phyloP scores from a whole-genome alignment of 352 stramenopile species.

The Aphanomyces stellatus region DNA sequence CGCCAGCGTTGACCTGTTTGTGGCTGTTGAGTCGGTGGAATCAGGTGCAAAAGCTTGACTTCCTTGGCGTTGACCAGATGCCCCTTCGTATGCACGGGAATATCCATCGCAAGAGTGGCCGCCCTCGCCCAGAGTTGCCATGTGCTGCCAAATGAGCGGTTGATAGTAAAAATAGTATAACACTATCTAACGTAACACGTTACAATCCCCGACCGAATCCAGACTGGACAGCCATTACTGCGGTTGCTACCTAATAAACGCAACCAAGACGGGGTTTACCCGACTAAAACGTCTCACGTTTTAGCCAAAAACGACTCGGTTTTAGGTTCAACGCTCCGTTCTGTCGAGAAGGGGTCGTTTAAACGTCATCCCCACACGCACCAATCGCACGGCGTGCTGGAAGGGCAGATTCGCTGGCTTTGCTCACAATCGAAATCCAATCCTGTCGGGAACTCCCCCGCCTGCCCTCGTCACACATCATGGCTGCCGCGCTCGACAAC shows the following conservation, averaged over 20 bases:
- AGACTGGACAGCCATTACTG: neutral
- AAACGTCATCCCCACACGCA: neutral
- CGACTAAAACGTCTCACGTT: neutral
- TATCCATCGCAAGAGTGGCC: no score
- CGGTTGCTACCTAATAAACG: neutral
- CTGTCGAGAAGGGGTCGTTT: neutral
- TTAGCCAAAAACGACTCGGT: no score
- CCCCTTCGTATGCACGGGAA: no score
- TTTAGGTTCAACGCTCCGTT: no score
- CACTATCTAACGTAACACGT: neutral
- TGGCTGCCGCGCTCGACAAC: neutral
- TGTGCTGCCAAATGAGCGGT: no score
- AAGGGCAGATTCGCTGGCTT: neutral
- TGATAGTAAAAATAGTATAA: neutral
- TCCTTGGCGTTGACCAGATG: no score
- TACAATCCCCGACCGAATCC: neutral
- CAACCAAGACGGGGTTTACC: neutral
- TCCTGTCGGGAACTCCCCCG: neutral
- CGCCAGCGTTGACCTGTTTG: no score
- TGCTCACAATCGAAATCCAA: conserved; percentile 10
- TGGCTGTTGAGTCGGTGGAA: no score
- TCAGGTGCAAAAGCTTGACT: no score
- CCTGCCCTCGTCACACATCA: neutral
- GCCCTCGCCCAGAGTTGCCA: no score
- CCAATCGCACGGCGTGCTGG: neutral